Evolutionary conservation across 2,329 filamentous ascomycete species (phyloP).

Genomic region (Trichophyton equinum): DNA sequence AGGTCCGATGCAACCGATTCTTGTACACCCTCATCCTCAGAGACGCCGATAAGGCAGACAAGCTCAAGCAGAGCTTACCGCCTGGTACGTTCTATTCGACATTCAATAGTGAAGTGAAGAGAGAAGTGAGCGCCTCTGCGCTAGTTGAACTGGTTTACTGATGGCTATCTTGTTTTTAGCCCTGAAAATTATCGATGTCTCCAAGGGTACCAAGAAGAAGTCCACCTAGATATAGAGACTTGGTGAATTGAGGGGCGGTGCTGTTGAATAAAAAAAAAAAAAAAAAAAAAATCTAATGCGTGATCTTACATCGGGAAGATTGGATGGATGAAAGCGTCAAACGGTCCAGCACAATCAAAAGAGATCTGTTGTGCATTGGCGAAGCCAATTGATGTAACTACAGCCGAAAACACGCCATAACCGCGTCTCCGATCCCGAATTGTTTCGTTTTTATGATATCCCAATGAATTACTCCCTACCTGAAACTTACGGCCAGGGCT

Average conservation of each 20-base stretch:
- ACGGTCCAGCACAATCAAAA: neutral
- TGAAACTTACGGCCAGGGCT: neutral
- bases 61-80: conserved; percentile 97
- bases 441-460: conserved; percentile 2
- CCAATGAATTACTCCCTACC: conserved; percentile 1
- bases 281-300: conserved; percentile 1
- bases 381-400: conserved; percentile 4
- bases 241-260: neutral
- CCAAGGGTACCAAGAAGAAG: conserved; percentile 36
- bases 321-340: neutral
- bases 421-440: neutral
- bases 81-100: conserved; percentile 59
- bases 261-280: neutral
- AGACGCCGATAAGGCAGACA: conserved; percentile 98
- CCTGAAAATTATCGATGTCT: conserved; percentile 35
- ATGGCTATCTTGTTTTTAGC: conserved; percentile 18
- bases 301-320: neutral
- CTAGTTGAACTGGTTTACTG: conserved; percentile 1
- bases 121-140: neutral
- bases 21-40: conserved; percentile 98
- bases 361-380: neutral
- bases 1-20: conserved; percentile 95
- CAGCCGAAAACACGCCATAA: neutral
- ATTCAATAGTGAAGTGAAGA: neutral
- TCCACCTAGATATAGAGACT: conserved; percentile 22